phyloP scores from a whole-genome alignment of 257 asterid species.

The Solanum peruvianum region DNA sequence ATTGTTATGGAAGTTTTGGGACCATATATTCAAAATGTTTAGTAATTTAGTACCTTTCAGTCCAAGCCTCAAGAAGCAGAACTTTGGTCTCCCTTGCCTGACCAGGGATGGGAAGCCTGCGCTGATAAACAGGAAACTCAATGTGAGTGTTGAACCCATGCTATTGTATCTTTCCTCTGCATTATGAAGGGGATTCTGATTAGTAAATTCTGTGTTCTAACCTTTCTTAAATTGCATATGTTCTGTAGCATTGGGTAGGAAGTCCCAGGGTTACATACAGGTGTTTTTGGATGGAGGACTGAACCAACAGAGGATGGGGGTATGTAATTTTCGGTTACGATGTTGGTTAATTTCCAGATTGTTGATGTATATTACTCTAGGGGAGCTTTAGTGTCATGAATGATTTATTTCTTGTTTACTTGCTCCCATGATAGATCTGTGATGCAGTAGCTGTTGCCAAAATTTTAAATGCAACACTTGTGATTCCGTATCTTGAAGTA shows the following conservation, averaged over 20 bases:
- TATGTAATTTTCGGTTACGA: constrained; percentile 4
- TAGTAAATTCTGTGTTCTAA: background rate
- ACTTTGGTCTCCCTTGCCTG: constrained; percentile 34
- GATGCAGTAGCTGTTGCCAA: constrained; percentile 45
- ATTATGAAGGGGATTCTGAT: background rate
- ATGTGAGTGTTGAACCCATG: constrained; percentile 8
- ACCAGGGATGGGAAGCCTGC: constrained; percentile 35
- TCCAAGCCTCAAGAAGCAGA: constrained; percentile 15
- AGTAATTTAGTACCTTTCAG: constrained; percentile 6
- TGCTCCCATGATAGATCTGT: constrained; percentile 17
- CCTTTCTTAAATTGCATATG: background rate
- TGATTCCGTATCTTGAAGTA: constrained; percentile 32
- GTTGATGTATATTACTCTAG: background rate
- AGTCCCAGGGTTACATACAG: constrained; percentile 22
- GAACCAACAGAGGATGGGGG: constrained; percentile 51
- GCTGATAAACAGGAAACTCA: background rate
- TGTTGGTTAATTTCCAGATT: background rate
- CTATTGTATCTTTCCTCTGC: background rate
- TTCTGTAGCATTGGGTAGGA: constrained; percentile 8
- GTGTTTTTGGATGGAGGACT: constrained; percentile 45
- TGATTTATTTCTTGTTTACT: background rate
- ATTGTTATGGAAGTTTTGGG: background rate
- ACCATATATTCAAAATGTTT: background rate
- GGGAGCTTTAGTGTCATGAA: background rate
- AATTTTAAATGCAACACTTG: constrained; percentile 37